These are phyloP conservation scores for Mallotus nudiflorus DNA, from an alignment of 345 rosid species.

Conservation along the genomic window DNA sequence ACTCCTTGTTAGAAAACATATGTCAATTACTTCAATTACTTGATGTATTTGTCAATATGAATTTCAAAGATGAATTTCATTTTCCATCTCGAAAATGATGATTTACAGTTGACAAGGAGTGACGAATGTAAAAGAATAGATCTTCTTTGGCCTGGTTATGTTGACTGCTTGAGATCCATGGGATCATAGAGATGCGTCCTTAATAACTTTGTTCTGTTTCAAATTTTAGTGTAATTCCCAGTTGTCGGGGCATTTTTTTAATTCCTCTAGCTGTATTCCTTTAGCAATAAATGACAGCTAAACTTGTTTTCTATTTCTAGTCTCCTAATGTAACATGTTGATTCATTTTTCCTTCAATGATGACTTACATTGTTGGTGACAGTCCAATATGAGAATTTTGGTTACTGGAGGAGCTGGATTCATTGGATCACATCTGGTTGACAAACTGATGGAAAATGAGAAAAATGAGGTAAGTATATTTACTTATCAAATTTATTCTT, in stretches of 20 bases:
- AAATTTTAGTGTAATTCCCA: conserved; percentile 1
- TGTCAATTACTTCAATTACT: neutral
- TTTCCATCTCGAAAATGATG: neutral
- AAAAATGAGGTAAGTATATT: conserved; percentile 73
- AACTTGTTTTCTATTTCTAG: neutral
- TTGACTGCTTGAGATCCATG: conserved; percentile 14
- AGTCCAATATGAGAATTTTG: conserved; percentile 97
- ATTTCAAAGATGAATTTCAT: neutral
- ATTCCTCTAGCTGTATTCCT: neutral
- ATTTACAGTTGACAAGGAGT: neutral
- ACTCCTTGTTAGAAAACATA: neutral
- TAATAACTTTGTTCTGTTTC: neutral
- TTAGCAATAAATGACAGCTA: neutral
- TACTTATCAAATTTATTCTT: neutral
- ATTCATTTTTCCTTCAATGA: neutral
- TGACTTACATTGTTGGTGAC: conserved; percentile 24
- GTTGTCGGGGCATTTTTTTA: neutral
- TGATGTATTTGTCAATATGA: neutral
- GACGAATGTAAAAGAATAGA: neutral
- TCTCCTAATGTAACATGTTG: neutral
- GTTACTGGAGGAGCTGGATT: conserved; percentile 97
- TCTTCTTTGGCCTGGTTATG: conserved; percentile 12
- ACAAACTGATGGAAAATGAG: conserved; percentile 87
- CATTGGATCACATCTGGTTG: conserved; percentile 95
- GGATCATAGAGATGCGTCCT: neutral